Percentiles rank a stretch among this genome's conserved stretches.
Conservation (phyloP, 176 grass and related monocot genomes). For the barley (Hordeum vulgare) region MorexV3_pseudomolecules_assembly NC_058521.1:497728516-497729015, state of each 20-base stretch:
- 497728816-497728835: conserved; percentile 31
- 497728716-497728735: conserved; percentile 64
- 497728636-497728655: conserved; percentile 28
- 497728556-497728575: not conserved
- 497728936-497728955: conserved; percentile 82
- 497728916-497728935: conserved; percentile 66
- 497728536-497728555: not conserved
- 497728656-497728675: conserved; percentile 10
- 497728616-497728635: not conserved
- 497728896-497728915: conserved; percentile 66
- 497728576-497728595: not conserved
- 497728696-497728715: conserved; percentile 63
- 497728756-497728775: conserved; percentile 28
- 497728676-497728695: conserved; percentile 53
- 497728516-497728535: not conserved
- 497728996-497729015: conserved; percentile 51
- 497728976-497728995: conserved; percentile 83
- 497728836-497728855: conserved; percentile 61
- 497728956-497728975: conserved; percentile 62
- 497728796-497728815: conserved; percentile 31
- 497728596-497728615: not conserved
- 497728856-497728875: conserved; percentile 19
- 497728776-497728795: conserved; percentile 22
- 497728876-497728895: conserved; percentile 81
- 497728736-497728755: conserved; percentile 34